phyloP scores from a whole-genome alignment of 177 flowering plant species.

The Vitis hybrid region DNA sequence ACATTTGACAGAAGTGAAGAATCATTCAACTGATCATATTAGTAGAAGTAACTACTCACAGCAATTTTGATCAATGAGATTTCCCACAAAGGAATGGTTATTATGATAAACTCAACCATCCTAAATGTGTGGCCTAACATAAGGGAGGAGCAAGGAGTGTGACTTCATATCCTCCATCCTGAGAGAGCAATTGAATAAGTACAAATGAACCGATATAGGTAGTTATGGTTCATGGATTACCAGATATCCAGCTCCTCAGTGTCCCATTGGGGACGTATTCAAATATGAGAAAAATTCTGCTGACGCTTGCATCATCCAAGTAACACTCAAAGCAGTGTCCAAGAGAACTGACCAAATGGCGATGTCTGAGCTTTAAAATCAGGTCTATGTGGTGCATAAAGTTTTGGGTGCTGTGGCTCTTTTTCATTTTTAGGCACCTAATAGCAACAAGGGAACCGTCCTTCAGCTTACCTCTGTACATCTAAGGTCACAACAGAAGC shows the following conservation, averaged over 20 bases:
- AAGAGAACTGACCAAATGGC: constrained; percentile 83
- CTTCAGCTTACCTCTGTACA: constrained; percentile 78
- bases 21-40: too few relatives aligned
- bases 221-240: constrained; percentile 32
- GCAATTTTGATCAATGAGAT: too few relatives aligned
- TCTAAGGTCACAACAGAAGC: constrained; percentile 45
- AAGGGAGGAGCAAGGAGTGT: neutral
- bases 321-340: constrained; percentile 96
- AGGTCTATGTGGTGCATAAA: constrained; percentile 76
- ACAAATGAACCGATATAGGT: neutral
- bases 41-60: too few relatives aligned
- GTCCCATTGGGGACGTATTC: constrained; percentile 86
- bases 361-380: constrained; percentile 84
- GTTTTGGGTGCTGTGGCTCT: constrained; percentile 54
- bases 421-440: constrained; percentile 83
- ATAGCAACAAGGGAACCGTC: constrained; percentile 76
- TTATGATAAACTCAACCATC: too few relatives aligned
- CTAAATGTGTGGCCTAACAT: too few relatives aligned
- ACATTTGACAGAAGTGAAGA: too few relatives aligned
- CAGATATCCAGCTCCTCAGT: constrained; percentile 74
- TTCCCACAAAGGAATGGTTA: too few relatives aligned
- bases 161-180: neutral
- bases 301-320: constrained; percentile 89
- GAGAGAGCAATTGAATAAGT: neutral
- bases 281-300: constrained; percentile 86